phyloP scores from a whole-genome alignment of 2,329 filamentous ascomycete species.

The Ceratocystis cacaofunesta region DNA sequence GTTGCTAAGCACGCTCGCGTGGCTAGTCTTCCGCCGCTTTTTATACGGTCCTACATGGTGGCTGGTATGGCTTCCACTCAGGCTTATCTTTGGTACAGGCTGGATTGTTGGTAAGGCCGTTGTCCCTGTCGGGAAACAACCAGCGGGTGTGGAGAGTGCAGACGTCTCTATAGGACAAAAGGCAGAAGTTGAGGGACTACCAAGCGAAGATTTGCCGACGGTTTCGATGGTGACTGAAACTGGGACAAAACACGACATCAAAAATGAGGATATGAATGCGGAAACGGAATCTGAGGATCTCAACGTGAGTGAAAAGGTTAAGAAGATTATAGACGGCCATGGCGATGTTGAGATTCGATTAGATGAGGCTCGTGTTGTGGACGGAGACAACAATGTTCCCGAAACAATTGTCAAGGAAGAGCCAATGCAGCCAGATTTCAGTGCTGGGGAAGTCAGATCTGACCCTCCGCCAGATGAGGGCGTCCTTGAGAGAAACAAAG shows the following conservation, averaged over 20 bases:
- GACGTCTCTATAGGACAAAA: conserved; percentile 20
- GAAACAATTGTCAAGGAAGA: conserved; percentile 13
- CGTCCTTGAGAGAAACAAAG: background rate
- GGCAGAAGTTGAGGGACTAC: conserved; percentile 24
- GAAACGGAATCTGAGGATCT: conserved; percentile 24
- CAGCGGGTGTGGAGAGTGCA: conserved; percentile 21
- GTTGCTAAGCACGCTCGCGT: conserved; percentile 58
- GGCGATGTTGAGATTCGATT: conserved; percentile 6
- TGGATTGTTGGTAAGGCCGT: conserved; percentile 41
- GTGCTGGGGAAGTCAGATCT: conserved; percentile 21
- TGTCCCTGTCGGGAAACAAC: conserved; percentile 24
- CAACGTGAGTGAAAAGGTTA: conserved; percentile 38
- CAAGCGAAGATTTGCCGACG: conserved; percentile 34
- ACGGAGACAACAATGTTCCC: conserved; percentile 14
- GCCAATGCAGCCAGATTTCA: conserved; percentile 16
- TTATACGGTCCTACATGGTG: conserved; percentile 85
- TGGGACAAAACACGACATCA: background rate
- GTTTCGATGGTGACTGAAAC: conserved; percentile 20
- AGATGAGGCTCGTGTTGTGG: background rate
- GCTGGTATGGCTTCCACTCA: conserved; percentile 72
- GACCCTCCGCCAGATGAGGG: background rate
- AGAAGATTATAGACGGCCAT: conserved; percentile 34
- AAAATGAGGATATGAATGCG: conserved; percentile 23
- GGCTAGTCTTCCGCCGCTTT: conserved; percentile 73
- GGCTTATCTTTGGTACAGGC: conserved; percentile 45